Evolutionary conservation across 305 asterid species (phyloP).

Genomic region (Fraxinus baroniana): DNA sequence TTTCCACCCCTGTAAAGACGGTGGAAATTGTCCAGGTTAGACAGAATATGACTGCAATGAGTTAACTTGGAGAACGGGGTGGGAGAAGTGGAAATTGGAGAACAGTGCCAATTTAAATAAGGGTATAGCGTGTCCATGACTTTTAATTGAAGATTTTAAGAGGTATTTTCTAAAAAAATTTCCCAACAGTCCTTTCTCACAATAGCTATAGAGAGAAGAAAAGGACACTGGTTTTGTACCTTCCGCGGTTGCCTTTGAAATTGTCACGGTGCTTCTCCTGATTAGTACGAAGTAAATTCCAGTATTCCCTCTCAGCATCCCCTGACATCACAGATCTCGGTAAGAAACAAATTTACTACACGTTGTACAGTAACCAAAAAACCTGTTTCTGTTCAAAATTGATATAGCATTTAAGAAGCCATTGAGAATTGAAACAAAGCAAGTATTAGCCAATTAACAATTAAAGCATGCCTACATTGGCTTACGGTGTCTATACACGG

Average conservation of each 20-base stretch:
- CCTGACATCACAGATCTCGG: constrained; percentile 41
- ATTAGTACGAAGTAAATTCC: constrained; percentile 60
- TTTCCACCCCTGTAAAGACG: constrained; percentile 64
- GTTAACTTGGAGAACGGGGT: background rate
- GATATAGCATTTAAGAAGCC: background rate
- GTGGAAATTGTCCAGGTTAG: background rate
- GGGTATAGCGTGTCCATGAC: background rate
- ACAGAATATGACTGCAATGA: background rate
- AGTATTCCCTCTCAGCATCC: constrained; percentile 92
- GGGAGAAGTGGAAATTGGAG: background rate
- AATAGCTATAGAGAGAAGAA: background rate
- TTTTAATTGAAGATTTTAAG: background rate
- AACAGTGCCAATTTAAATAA: background rate
- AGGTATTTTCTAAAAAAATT: background rate
- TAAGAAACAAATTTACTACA: background rate
- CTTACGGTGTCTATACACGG: background rate
- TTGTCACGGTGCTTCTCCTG: constrained; percentile 64
- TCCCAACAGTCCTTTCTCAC: background rate
- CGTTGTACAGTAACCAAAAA: background rate
- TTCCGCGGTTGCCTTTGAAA: constrained; percentile 65
- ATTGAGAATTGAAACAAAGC: background rate
- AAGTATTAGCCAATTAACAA: background rate
- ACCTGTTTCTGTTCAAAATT: background rate
- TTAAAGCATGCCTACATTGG: background rate
- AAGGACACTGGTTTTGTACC: constrained; percentile 37